Evolutionary conservation across 805 yeast genomes (phyloP).

Genomic region (Nakazawaea ishiwadae): DNA sequence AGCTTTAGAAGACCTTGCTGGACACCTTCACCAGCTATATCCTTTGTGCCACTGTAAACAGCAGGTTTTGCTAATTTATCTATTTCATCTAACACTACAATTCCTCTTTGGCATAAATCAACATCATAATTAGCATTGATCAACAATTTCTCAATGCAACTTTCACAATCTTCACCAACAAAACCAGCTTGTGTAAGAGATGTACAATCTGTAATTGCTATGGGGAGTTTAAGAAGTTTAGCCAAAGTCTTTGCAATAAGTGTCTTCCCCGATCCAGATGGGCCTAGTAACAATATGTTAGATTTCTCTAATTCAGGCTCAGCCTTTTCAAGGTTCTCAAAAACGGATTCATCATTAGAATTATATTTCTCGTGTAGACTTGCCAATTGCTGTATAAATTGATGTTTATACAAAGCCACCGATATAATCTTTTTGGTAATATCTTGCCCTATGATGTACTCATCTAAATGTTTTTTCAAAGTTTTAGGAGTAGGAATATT

Average conservation of each 20-base stretch:
- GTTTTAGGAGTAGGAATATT: constrained; percentile 43
- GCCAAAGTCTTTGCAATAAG: constrained; percentile 53
- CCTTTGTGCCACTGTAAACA: constrained; percentile 43
- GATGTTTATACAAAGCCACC: constrained; percentile 59
- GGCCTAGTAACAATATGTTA: constrained; percentile 52
- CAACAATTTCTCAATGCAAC: constrained; percentile 48
- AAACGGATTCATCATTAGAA: constrained; percentile 9
- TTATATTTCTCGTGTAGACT: constrained; percentile 9
- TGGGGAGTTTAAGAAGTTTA: constrained; percentile 46
- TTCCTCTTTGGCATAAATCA: constrained; percentile 49
- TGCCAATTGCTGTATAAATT: constrained; percentile 16
- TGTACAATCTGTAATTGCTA: constrained; percentile 58
- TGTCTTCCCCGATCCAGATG: constrained; percentile 62
- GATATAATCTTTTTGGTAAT: constrained; percentile 52
- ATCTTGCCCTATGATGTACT: constrained; percentile 53
- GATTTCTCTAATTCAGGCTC: constrained; percentile 50
- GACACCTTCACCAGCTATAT: constrained; percentile 63
- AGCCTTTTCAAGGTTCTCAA: constrained; percentile 20
- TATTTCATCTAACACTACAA: constrained; percentile 55
- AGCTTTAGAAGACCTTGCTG: constrained; percentile 55
- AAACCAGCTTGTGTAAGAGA: constrained; percentile 62
- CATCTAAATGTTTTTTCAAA: constrained; percentile 41
- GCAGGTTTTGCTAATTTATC: constrained; percentile 52
- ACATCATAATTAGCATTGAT: constrained; percentile 48
- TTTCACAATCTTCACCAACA: constrained; percentile 60